Evolutionary conservation across 139 green algal genomes (phyloP), one percentile per base, ranked within the genome.

Genomic region (Haematococcus sp.): DNA sequence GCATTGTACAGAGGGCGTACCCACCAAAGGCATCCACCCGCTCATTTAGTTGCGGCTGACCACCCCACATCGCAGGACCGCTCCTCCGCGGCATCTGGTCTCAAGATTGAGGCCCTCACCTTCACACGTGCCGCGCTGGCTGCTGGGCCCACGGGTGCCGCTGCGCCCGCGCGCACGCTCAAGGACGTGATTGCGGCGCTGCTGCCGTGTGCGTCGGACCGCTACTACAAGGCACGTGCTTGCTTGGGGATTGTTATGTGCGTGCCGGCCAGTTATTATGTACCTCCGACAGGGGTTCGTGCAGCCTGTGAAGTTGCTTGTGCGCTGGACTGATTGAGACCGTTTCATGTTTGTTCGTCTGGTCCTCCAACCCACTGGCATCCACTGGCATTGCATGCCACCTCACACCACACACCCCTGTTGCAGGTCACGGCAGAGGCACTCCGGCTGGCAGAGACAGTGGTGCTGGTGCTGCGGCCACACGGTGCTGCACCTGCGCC

Each of bases 51-150:
- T n/a, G n/a, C n/a, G n/a, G n/a, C n/a, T n/a, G n/a, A n/a, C n/a
- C n/a, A n/a, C n/a, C n/a, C n/a, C n/a, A n/a, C n/a, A n/a, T n/a
- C n/a, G n/a, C 11, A 71, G 46, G n/a, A 34, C 46, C 27, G 30
- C 52, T 28, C 68, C 23, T 25, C 32, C 3, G 54, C 52, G 2
- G 68, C 52, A 9, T 25, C 63, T 54, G 68, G 74, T 49, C 79
- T 97, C 28, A 97, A 98, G 84, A 94, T 98, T 32, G 89, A 97
- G 77, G 95, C 92, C 1, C 89, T 98, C n/a, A 68, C 79, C 52
- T 98, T 98, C 75, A 79, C 97, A n/a, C 79, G 86, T 19, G 65
- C 85, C 20, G 76, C 83, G 2, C 75, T 98, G 66, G 68, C 77
- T 33, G 72, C 72, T 51, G 83, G 77, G n/a, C 58, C 58, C 0